Base-by-base conservation (phyloP, 805 yeast species). In the Metschnikowia reukaufii region DNA sequence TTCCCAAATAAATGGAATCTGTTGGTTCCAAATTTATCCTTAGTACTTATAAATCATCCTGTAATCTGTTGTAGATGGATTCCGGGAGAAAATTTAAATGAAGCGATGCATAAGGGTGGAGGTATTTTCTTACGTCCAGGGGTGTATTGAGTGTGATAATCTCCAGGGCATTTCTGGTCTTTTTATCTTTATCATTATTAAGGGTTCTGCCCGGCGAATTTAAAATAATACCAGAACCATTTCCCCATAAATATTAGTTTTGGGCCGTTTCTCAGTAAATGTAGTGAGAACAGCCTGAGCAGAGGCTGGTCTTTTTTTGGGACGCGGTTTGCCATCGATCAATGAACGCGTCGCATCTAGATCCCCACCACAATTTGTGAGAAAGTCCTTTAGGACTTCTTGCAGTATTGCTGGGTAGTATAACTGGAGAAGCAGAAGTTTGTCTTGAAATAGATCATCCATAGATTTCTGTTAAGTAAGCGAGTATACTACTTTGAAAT, bases 1-100 rank as follows among this genome's bases (percentile, higher is more conserved):
- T 83, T 78, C 1, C 84, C 89, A 53, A 84, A 86, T 8, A 87
- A 66, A 47, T 78, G 73, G 58, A 87, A 87, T 52, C 73, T 67
- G 19, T 74, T 70, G 7, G 67, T 61, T 0, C 52, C 55, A 66
- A 81, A 80, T 0, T 52, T 45, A 0, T 66, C 55, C 4, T 70
- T 62, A 31, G 76, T 79, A 1, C 67, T 60, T 49, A 77, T 12
- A 84, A 64, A 16, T 70, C 66, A 10, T 57, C 44, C 2, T 83
- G 62, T 2, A 84, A 56, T 0, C 55, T 54, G 25, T 77, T 70
- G 0, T 88, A 80, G 7, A 79, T 48, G 0, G 72, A 68, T 0
- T 61, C 48, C 0, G 88, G 84, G 3, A 87, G 64, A 35, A 83
- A 79, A 50, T 78, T 70, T 37, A 64, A 66, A 45, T 77, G 73